These are phyloP conservation scores for Strigomonas culicis DNA, from an alignment of 208 protist species.

Conservation along the genomic window DNA sequence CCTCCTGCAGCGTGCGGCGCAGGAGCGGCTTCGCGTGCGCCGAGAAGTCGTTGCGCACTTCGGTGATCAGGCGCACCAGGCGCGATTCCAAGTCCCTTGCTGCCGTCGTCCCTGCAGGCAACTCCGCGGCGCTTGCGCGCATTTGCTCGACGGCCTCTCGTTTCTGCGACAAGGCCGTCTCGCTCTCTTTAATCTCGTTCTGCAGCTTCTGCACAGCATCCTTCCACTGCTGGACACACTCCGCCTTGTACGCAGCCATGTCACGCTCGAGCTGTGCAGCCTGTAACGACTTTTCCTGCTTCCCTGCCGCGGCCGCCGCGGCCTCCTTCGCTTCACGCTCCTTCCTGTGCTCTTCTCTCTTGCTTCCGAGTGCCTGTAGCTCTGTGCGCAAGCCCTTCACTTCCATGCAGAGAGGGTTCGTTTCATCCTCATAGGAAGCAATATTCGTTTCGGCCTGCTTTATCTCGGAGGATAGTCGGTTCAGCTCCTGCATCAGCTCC, in stretches of 20 bases:
- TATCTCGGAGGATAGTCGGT: conserved; percentile 4
- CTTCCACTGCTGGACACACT: background rate
- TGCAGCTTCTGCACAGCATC: background rate
- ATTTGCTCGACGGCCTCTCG: conserved; percentile 22
- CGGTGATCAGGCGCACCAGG: conserved; percentile 22
- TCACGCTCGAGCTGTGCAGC: background rate
- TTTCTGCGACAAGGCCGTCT: background rate
- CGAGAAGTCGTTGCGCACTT: conserved; percentile 28
- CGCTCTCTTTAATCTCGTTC: background rate
- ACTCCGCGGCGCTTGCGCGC: conserved; percentile 9
- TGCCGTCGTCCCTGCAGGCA: conserved; percentile 14
- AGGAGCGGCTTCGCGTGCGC: conserved; percentile 37
- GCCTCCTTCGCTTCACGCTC: conserved; percentile 10
- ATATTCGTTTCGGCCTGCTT: conserved; percentile 11
- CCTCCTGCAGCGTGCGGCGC: conserved; percentile 27
- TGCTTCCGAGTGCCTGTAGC: conserved; percentile 8
- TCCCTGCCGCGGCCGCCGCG: conserved; percentile 9
- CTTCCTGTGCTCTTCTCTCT: conserved; percentile 9
- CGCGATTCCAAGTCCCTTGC: conserved; percentile 21
- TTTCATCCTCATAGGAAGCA: conserved; percentile 20
- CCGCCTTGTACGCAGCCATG: conserved; percentile 5
- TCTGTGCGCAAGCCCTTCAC: conserved; percentile 20
- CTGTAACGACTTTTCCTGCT: background rate
- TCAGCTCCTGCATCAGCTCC: conserved; percentile 22
- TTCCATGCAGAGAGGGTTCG: conserved; percentile 32